Conservation (phyloP, 202 grass and related monocot genomes). For the Schoenoplectus tabernaemontani region DNA sequence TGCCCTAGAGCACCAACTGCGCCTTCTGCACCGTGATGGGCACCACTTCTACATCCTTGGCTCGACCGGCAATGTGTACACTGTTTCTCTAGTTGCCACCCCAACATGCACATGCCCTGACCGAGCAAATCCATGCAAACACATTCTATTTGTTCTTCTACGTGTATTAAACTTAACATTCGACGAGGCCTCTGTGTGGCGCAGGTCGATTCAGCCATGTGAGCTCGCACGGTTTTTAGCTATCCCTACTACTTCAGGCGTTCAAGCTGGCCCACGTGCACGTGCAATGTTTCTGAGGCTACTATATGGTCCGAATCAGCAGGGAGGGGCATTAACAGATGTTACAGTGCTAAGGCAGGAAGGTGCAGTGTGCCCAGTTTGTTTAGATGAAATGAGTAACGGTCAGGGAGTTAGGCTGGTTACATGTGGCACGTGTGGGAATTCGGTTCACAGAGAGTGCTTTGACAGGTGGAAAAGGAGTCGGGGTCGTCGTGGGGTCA, state of each 20-base stretch:
- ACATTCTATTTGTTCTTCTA: slow-evolving; percentile 88
- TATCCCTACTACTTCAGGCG: slow-evolving; percentile 39
- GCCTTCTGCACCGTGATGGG: slow-evolving; percentile 66
- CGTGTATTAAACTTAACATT: slow-evolving; percentile 73
- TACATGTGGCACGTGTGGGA: slow-evolving; percentile 72
- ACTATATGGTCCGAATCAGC: slow-evolving; percentile 3
- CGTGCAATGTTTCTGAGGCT: slow-evolving; percentile 68
- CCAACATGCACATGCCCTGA: slow-evolving; percentile 91
- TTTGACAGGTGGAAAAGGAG: slow-evolving; percentile 76
- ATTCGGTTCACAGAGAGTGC: slow-evolving; percentile 83
- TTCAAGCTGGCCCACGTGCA: slow-evolving; percentile 46
- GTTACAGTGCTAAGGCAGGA: slow-evolving; percentile 19
- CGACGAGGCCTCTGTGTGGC: slow-evolving; percentile 81
- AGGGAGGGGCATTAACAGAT: neutral
- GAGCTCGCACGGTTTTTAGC: slow-evolving; percentile 52
- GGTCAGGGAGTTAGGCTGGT: slow-evolving; percentile 22
- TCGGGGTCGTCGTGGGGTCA: slow-evolving; percentile 49
- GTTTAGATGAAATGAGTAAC: slow-evolving; percentile 68
- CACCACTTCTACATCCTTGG: slow-evolving; percentile 76
- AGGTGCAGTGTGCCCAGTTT: slow-evolving; percentile 57
- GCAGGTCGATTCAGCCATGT: slow-evolving; percentile 51
- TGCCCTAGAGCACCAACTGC: slow-evolving; percentile 69
- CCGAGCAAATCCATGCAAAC: slow-evolving; percentile 64
- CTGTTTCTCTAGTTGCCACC: slow-evolving; percentile 38
- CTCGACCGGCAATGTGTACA: slow-evolving; percentile 88